Percentiles rank a stretch among this genome's conserved stretches.
These are phyloP conservation scores for Cruciata laevipes DNA, from an alignment of 257 asterid genomes.

Conservation along the genomic window DNA sequence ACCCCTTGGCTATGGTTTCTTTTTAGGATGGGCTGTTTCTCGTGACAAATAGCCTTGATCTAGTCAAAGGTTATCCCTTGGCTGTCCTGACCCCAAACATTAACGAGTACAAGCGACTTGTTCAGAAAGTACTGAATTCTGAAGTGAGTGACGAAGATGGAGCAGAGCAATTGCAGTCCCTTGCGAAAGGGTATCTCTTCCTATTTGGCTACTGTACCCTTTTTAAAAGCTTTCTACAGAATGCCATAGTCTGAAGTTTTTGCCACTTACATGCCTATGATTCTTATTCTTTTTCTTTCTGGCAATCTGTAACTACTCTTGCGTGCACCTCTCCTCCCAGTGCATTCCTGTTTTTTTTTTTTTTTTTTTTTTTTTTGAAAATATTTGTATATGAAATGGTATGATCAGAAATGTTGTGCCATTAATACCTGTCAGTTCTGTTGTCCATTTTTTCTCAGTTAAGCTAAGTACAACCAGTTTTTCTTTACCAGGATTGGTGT, in stretches of 20 bases:
- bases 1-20: slow-evolving; percentile 18
- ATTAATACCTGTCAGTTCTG: background rate
- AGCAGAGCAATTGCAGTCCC: slow-evolving; percentile 62
- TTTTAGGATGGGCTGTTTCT: slow-evolving; percentile 93
- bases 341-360: background rate
- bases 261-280: background rate
- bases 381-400: background rate
- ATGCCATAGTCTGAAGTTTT: background rate
- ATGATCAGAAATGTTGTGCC: background rate
- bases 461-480: background rate
- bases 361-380: background rate
- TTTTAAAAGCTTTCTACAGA: background rate
- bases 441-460: background rate
- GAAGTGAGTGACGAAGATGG: slow-evolving; percentile 70
- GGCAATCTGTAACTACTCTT: background rate
- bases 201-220: slow-evolving; percentile 7
- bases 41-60: slow-evolving; percentile 68
- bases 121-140: slow-evolving; percentile 60
- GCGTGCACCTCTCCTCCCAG: background rate
- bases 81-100: slow-evolving; percentile 94
- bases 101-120: slow-evolving; percentile 88
- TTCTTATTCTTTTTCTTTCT: background rate
- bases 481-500: slow-evolving; percentile 59
- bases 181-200: slow-evolving; percentile 59
- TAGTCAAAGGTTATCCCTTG: slow-evolving; percentile 73